Percentiles rank a stretch among this genome's conserved stretches.
phyloP scores from a whole-genome alignment of 2,329 filamentous ascomycete genomes.

The Diaporthe longicolla region DNA sequence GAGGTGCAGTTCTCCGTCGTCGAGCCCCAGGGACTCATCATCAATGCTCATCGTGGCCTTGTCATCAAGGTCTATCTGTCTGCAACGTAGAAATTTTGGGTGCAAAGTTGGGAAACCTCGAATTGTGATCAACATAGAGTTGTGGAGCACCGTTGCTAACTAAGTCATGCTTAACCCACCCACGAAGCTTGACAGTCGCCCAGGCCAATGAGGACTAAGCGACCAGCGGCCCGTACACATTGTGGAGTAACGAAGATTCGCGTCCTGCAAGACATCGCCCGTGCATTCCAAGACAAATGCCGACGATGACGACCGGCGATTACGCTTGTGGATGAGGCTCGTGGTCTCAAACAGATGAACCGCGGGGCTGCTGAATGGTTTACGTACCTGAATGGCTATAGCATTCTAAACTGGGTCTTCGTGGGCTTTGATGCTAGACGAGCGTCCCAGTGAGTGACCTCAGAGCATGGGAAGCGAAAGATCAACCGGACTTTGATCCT shows the following conservation, averaged over 20 bases:
- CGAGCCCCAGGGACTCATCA: conserved; percentile 12
- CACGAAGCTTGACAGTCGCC: conserved; percentile 9
- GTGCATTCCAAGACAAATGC: conserved; percentile 6
- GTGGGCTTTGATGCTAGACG: neutral
- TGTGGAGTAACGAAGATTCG: conserved; percentile 17
- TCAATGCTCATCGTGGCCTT: conserved; percentile 1
- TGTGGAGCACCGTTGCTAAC: conserved; percentile 3
- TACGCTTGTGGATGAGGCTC: conserved; percentile 14
- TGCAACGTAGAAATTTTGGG: neutral
- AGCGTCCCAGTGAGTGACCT: neutral
- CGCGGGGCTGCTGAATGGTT: conserved; percentile 12
- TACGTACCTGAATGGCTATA: neutral
- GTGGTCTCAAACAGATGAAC: conserved; percentile 1
- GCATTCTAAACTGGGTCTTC: no score
- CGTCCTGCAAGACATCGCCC: conserved; percentile 21
- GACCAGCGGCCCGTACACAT: conserved; percentile 13
- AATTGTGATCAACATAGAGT: conserved; percentile 26
- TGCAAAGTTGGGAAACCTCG: neutral
- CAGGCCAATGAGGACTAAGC: conserved; percentile 11
- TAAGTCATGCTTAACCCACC: conserved; percentile 28
- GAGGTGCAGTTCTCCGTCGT: conserved; percentile 1
- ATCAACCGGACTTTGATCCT: neutral
- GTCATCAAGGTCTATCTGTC: neutral
- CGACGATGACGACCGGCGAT: conserved; percentile 26
- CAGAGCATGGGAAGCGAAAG: neutral